Conservation (phyloP, 805 yeast genomes). For the Saturnispora serradocipensis region DNA sequence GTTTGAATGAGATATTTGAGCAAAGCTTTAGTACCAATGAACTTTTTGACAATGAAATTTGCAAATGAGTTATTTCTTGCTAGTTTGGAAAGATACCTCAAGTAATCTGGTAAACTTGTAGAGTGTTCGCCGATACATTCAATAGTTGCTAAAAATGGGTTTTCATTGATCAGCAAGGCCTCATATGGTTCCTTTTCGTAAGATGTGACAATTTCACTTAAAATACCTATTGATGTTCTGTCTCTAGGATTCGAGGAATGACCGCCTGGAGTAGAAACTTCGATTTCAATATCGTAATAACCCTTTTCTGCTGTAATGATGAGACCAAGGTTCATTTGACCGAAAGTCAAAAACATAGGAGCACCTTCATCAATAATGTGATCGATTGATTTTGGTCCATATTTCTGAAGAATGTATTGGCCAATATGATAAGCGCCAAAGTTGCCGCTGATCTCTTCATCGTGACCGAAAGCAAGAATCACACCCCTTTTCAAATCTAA, state of each 20-base stretch:
- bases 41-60: conserved; percentile 28
- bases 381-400: conserved; percentile 52
- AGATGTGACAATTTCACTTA: conserved; percentile 43
- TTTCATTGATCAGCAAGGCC: conserved; percentile 37
- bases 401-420: conserved; percentile 37
- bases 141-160: conserved; percentile 49
- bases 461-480: conserved; percentile 62
- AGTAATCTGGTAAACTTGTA: conserved; percentile 7
- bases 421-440: conserved; percentile 51
- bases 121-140: conserved; percentile 56
- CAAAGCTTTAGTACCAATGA: conserved; percentile 27
- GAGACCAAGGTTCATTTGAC: conserved; percentile 33
- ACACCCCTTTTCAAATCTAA: conserved; percentile 39
- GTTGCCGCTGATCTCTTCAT: conserved; percentile 64
- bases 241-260: conserved; percentile 53
- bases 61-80: conserved; percentile 27
- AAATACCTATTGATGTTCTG: conserved; percentile 69
- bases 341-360: conserved; percentile 24
- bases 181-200: conserved; percentile 51
- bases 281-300: conserved; percentile 34
- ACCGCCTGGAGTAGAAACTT: conserved; percentile 48
- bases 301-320: conserved; percentile 42
- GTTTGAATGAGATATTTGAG: conserved; percentile 42
- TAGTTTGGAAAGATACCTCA: conserved; percentile 22
- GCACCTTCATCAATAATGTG: conserved; percentile 50